Base-by-base conservation (phyloP, 2,329 filamentous ascomycete genomes). In the Penicillium concentricum region DNA sequence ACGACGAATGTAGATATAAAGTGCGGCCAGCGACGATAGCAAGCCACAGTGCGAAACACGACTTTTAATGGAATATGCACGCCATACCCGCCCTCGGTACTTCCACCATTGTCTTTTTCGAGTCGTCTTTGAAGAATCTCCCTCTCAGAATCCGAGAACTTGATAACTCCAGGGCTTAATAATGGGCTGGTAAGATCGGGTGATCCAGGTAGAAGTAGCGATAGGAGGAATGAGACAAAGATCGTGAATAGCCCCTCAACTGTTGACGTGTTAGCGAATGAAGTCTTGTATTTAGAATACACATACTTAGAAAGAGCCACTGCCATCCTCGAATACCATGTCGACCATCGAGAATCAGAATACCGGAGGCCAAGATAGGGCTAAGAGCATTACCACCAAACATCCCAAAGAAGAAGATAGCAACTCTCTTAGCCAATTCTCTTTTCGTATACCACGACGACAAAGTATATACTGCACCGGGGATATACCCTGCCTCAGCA, bases 401-500 rank as follows among this genome's bases (percentile, higher is more conserved):
- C 47, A 50, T 50, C 3, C 47, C 47, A 32, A 50, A 50, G 35
- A 50, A 50, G 37, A 50, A 50, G 32, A 50, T 41, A 15, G 47
- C 35, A 22, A 50, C 37, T 22, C 47, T 20, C 18, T 30, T 50
- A 1, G 37, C 26, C 15, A 50, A 22, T 22, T 50, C 47, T n/a
- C n/a, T 32, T 50, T 28, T 32, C 13, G 47, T 50, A 50, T 50
- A 50, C 47, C 47, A 50, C 4, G 47, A 20, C 2, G 47, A 50
- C 8, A 50, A 20, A 3, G 26, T 50, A 16, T 30, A 50, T 5
- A 50, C 26, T 5, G 47, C 47, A 18, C 47, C 47, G 2, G 47
- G 47, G 5, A 50, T 50, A 39, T 41, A 50, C 1, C 47, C 47
- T 8, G 47, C 47, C 18, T 50, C 47, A 13, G 47, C 47, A 0